phyloP scores from a whole-genome alignment of 2,329 filamentous ascomycete genomes.

The Trichoderma harzianum region DNA sequence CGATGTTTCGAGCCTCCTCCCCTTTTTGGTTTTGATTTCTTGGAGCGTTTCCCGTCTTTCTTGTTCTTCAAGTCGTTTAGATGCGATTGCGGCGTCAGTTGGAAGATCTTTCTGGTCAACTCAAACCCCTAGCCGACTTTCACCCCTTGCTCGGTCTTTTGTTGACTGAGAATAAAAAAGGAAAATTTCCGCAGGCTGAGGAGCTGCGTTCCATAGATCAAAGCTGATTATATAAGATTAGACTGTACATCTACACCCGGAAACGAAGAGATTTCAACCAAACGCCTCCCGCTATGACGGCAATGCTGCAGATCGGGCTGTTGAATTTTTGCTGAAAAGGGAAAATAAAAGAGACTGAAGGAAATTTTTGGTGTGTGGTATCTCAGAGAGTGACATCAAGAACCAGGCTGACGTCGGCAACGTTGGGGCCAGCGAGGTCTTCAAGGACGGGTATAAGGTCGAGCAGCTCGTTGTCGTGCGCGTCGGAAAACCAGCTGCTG shows the following conservation, averaged over 20 bases:
- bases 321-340: slow-evolving; percentile 32
- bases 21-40: slow-evolving; percentile 12
- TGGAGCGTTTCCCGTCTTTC: slow-evolving; percentile 27
- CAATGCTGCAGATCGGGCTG: slow-evolving; percentile 37
- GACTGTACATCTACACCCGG: slow-evolving; percentile 51
- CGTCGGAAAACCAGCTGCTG: slow-evolving; percentile 99
- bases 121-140: slow-evolving; percentile 6
- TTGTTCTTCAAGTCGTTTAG: slow-evolving; percentile 31
- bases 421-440: slow-evolving; percentile 83
- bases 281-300: slow-evolving; percentile 56
- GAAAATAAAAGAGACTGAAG: slow-evolving; percentile 25
- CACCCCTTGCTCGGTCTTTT: slow-evolving; percentile 16
- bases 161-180: slow-evolving; percentile 1
- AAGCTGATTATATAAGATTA: slow-evolving; percentile 48
- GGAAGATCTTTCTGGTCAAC: slow-evolving; percentile 20
- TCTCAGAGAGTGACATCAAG: slow-evolving; percentile 79
- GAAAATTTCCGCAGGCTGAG: not conserved
- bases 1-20: not conserved
- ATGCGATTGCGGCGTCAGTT: slow-evolving; percentile 32
- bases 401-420: slow-evolving; percentile 94
- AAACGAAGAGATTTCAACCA: slow-evolving; percentile 45
- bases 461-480: slow-evolving; percentile 96
- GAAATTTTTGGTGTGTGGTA: slow-evolving; percentile 30
- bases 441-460: slow-evolving; percentile 98
- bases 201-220: slow-evolving; percentile 18